Base-by-base conservation (phyloP, 2,329 filamentous ascomycete genomes). In the Thielaviopsis ethacetica region DNA sequence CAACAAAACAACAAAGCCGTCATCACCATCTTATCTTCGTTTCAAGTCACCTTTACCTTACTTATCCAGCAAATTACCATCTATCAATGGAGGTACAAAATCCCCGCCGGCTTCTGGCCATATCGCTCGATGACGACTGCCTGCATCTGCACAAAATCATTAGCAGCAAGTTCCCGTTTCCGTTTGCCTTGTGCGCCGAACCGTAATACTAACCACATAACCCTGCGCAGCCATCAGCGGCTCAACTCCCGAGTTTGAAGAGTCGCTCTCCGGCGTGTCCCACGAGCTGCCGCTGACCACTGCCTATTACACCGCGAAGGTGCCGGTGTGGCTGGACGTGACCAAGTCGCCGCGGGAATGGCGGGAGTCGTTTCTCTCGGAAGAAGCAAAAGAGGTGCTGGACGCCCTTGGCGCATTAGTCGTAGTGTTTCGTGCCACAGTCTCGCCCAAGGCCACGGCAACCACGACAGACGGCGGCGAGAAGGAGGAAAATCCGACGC, bases 311-410 rank as follows among this genome's bases (percentile, higher is more conserved):
- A 74, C 70, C 24, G 75, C 80, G 57, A 72, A 72, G 0, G 72
- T 86, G 3, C 81, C 83, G 51, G 73, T 86, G 63, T 86, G 83
- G 83, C 73, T 86, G n/a, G 83, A 86, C 65, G 73, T 83, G 53
- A 73, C 83, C 60, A 65, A 72, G 5, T 70, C 72, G 4, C 73
- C 77, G 0, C 51, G 5, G 5, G 59, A 61, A 21, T 86, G 9
- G 83, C 82, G 19, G 81, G 76, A 0, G 66, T 85, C n/a, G 68
- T 85, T 9, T 64, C 73, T 84, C 1, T 75, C 77, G 0, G 68
- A 75, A 0, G 83, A 85, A 65, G 83, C 83, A 0, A 72, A 71
- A 59, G 82, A 85, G 66, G 83, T 86, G 0, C 75, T 85, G 2
- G 65, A 66, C 0, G 82, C 78, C 1, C 71, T 86, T 2, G 83